Evolutionary conservation across 2,329 filamentous ascomycete genomes (phyloP).

Genomic region (Aspergillus quadrilineatus): DNA sequence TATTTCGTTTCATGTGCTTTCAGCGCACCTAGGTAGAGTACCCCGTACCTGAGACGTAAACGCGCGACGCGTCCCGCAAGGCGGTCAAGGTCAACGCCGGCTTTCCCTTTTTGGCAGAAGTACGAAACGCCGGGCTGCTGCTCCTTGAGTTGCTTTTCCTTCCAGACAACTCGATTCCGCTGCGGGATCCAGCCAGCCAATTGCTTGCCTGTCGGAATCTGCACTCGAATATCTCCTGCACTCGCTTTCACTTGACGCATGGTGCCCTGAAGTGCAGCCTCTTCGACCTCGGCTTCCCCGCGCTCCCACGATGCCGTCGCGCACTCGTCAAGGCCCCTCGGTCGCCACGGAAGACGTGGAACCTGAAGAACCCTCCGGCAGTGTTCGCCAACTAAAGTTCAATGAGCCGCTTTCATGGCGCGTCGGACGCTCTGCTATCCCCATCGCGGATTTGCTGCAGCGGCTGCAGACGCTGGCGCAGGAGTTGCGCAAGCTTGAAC

Average conservation of each 20-base stretch:
- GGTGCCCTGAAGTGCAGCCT: conserved; percentile 19
- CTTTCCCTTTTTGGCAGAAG: conserved; percentile 6
- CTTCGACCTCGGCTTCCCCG: conserved; percentile 23
- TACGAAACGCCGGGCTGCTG: conserved; percentile 2
- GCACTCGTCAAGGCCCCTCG: conserved; percentile 41
- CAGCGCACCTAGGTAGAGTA: background rate
- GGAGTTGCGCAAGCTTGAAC: conserved; percentile 81
- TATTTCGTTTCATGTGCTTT: background rate
- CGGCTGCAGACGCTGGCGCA: conserved; percentile 77
- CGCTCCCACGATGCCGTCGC: conserved; percentile 43
- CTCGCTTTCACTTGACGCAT: conserved; percentile 15
- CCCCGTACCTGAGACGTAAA: background rate
- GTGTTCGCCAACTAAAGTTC: conserved; percentile 63
- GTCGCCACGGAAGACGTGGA: conserved; percentile 33
- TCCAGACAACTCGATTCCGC: background rate
- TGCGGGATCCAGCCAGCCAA: background rate
- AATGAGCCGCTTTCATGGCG: conserved; percentile 86
- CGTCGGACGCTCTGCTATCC: conserved; percentile 77
- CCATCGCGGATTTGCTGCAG: conserved; percentile 75
- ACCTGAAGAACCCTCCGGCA: conserved; percentile 32
- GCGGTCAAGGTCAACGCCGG: conserved; percentile 8
- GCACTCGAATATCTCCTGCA: background rate
- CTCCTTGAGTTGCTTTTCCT: background rate
- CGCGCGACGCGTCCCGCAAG: conserved; percentile 11
- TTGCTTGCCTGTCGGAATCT: background rate